Evolutionary conservation across 2,329 filamentous ascomycete genomes (phyloP).

Genomic region (Macroventuria anomochaeta): DNA sequence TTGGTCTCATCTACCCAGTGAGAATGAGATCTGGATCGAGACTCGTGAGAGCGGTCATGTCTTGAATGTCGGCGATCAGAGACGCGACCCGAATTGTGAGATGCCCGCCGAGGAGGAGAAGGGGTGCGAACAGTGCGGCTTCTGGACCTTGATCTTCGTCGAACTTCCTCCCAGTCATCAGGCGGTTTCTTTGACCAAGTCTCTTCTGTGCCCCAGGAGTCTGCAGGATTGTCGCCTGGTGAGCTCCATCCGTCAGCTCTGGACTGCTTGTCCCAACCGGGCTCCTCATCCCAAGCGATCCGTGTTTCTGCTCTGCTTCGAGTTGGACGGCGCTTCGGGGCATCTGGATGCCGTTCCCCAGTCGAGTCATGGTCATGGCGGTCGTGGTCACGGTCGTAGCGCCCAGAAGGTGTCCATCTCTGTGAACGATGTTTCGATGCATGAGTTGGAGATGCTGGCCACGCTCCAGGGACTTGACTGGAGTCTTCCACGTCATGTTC

Average conservation of each 20-base stretch:
- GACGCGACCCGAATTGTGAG: neutral
- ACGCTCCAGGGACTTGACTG: constrained; percentile 33
- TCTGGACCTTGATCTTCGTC: neutral
- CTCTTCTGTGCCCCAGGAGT: constrained; percentile 31
- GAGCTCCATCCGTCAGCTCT: constrained; percentile 19
- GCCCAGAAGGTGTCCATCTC: neutral
- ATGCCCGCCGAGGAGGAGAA: neutral
- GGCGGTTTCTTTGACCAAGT: constrained; percentile 20
- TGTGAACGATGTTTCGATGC: neutral
- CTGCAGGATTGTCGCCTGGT: constrained; percentile 14
- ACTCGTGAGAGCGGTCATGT: neutral
- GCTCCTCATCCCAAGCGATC: constrained; percentile 20
- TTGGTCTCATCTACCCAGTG: neutral
- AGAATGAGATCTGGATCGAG: neutral
- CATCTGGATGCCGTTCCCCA: constrained; percentile 13
- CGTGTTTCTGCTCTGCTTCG: constrained; percentile 11
- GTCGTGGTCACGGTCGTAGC: neutral
- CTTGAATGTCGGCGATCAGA: neutral
- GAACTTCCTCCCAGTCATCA: constrained; percentile 1
- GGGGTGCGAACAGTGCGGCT: neutral
- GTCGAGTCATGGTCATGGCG: neutral
- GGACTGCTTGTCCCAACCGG: constrained; percentile 17
- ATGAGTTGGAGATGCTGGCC: constrained; percentile 28
- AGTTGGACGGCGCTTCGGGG: constrained; percentile 6
- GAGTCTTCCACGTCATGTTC: neutral